Conservation (phyloP, 495 filamentous ascomycete species). For the Annulohypoxylon moriforme region DNA sequence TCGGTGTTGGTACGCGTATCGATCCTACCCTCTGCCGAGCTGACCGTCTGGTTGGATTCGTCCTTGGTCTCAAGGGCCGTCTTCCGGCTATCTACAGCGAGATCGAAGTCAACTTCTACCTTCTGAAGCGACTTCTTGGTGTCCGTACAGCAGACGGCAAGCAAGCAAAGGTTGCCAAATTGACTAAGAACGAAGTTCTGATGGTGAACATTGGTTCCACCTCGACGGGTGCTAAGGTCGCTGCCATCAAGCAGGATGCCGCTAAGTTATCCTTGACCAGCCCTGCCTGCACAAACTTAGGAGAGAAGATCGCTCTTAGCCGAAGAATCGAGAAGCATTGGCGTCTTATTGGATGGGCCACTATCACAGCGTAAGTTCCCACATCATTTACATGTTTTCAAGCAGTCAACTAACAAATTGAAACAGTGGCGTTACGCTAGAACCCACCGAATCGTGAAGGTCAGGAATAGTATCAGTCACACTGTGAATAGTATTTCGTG, state of each 20-base stretch:
- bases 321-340: conserved; percentile 99
- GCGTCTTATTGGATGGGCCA: conserved; percentile 98
- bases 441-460: conserved; percentile 48
- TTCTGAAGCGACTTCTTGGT: conserved; percentile 91
- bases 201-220: conserved; percentile 99
- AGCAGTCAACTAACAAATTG: conserved; percentile 22
- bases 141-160: conserved; percentile 98
- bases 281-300: conserved; percentile 49
- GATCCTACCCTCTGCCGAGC: conserved; percentile 98
- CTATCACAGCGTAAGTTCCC: conserved; percentile 69
- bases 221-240: conserved; percentile 93
- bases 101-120: conserved; percentile 98
- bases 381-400: conserved; percentile 3
- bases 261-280: conserved; percentile 76
- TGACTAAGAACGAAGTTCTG: conserved; percentile 96
- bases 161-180: conserved; percentile 98
- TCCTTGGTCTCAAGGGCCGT: conserved; percentile 90
- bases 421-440: conserved; percentile 54
- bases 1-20: conserved; percentile 95
- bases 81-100: conserved; percentile 96
- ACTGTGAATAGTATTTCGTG: neutral
- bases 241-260: conserved; percentile 95
- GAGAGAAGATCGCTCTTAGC: conserved; percentile 95
- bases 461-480: neutral
- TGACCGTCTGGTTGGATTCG: conserved; percentile 98